phyloP scores from a whole-genome alignment of 306 rosid species.

The Prosopis cineraria region DNA sequence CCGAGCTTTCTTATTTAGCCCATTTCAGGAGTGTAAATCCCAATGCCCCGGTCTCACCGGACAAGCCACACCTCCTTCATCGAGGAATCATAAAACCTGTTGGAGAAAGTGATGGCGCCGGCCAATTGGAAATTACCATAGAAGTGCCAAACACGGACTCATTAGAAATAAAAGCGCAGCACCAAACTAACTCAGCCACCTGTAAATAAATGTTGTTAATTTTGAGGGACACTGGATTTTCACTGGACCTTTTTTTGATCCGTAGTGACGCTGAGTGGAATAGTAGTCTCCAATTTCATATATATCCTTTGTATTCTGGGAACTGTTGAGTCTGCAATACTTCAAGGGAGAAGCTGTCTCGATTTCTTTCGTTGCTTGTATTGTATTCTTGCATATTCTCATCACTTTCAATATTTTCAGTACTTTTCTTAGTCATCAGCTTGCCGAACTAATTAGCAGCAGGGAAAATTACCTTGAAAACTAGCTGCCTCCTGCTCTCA shows the following conservation, averaged over 20 bases:
- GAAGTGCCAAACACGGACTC: conserved; percentile 34
- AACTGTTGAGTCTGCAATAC: neutral
- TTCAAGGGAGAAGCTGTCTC: conserved; percentile 32
- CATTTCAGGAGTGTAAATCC: conserved; percentile 53
- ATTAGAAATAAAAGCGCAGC: conserved; percentile 24
- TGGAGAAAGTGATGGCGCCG: conserved; percentile 36
- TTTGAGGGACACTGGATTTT: conserved; percentile 5
- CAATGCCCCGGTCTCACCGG: conserved; percentile 48
- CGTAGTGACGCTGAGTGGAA: conserved; percentile 30
- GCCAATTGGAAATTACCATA: conserved; percentile 53
- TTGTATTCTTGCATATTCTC: neutral
- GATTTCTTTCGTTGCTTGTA: conserved; percentile 30
- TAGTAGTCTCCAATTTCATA: neutral
- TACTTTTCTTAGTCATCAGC: no score
- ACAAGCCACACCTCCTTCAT: conserved; percentile 67
- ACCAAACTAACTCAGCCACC: conserved; percentile 25
- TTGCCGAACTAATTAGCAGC: no score
- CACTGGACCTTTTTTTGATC: conserved; percentile 24
- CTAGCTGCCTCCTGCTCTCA: conserved; percentile 9
- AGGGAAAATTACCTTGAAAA: conserved; percentile 21
- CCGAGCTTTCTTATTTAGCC: conserved; percentile 68
- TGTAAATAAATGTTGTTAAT: conserved; percentile 44
- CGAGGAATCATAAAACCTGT: conserved; percentile 73
- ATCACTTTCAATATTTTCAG: neutral
- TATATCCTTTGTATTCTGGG: conserved; percentile 3